Base-by-base conservation (phyloP, 805 yeast species). In the Ogataea philodendri region DNA sequence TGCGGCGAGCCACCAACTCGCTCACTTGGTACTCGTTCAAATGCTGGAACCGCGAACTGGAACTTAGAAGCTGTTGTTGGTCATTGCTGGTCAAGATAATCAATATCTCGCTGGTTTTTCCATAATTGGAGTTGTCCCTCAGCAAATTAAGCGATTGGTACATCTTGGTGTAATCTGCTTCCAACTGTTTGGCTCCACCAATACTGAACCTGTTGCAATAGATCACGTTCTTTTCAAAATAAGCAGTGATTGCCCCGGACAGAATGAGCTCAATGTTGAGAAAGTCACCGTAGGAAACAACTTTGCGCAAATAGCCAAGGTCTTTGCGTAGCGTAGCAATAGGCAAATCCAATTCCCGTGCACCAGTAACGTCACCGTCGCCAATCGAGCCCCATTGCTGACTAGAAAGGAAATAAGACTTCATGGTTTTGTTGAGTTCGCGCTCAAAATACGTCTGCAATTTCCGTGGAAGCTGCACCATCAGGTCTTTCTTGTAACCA, bases 141-240 rank as follows among this genome's bases (percentile, higher is more conserved):
- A 53, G 41, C 20, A 62, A 28, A 2, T 34, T 25, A 23, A 61
- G 35, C 5, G 41, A 9, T 11, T 41, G 27, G 53, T 69, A 64
- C 7, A 70, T 19, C 16, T 42, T 46, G 3, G 44, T 40, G 7
- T 66, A 41, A 38, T 68, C 72, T 4, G 33, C 37, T 6, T 41
- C 41, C 15, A 71, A 50, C 33, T 61, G 66, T 7, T 22, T 9
- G 2, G 67, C 70, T 5, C 72, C 71, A 7, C 26, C 20, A 5
- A 20, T 16, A 9, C 54, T 52, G 48, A 70, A 71, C 30, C 45
- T 51, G 41, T 63, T 63, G 7, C 65, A 64, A 42, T 59, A 57
- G 7, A 69, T 51, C 9, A 70, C 55, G 32, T 61, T 59, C 18
- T 52, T 58, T 51, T 63, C 65, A 31, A 70, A 52, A 34, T 66